phyloP scores from a whole-genome alignment of 1,284 basidiomycete species.

The Ceratobasidium theobromae region DNA sequence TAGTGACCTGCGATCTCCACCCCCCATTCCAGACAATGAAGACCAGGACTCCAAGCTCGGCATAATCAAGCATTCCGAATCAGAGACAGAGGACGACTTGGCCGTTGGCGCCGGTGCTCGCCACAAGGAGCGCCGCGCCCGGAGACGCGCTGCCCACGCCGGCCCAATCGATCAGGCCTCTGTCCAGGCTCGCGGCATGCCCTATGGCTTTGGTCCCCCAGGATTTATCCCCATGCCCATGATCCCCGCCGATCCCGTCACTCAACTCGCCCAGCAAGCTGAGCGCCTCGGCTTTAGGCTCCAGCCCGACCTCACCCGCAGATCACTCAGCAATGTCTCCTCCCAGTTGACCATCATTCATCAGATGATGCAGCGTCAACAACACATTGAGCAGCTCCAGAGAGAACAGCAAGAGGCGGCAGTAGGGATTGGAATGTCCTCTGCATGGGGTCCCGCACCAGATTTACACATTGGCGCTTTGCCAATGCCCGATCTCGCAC shows the following conservation, averaged over 20 bases:
- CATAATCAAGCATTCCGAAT: slow-evolving; percentile 1
- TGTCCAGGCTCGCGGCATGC: neutral
- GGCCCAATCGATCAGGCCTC: neutral
- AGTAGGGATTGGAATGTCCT: neutral
- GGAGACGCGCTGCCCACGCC: neutral
- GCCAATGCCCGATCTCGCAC: no score
- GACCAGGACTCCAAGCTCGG: slow-evolving; percentile 2
- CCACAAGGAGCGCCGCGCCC: slow-evolving; percentile 3
- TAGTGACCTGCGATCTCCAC: neutral
- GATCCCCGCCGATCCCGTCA: neutral
- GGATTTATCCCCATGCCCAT: neutral
- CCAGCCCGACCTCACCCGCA: neutral
- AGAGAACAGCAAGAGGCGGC: neutral
- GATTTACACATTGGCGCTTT: no score
- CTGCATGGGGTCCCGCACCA: neutral
- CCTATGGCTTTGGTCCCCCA: neutral
- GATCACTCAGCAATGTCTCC: no score
- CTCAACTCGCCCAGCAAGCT: neutral
- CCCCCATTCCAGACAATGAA: neutral
- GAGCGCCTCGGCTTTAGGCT: neutral
- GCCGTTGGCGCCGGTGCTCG: neutral
- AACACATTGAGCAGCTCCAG: neutral
- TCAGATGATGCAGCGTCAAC: neutral
- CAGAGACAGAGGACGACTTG: neutral
- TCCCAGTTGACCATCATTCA: neutral